These are phyloP conservation scores for Spatholobus suberectus DNA, from an alignment of 306 rosid species.

Conservation along the genomic window DNA sequence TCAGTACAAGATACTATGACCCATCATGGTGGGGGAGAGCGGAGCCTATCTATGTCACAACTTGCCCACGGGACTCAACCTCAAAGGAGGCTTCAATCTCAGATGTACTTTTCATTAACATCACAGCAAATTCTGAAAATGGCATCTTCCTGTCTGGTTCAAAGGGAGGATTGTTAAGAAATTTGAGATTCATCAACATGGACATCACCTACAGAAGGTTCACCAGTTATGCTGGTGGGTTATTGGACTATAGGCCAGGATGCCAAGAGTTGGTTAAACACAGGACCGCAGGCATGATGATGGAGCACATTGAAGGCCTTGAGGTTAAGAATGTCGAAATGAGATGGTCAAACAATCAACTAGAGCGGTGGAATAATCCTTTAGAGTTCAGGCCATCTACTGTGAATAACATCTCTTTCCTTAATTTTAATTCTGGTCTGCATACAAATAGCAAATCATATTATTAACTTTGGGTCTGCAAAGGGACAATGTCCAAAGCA, in stretches of 20 bases:
- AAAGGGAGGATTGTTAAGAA: conserved; percentile 66
- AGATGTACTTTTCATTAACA: conserved; percentile 71
- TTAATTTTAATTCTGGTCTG: conserved; percentile 68
- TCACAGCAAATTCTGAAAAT: conserved; percentile 79
- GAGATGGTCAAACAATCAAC: conserved; percentile 71
- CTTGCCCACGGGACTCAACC: conserved; percentile 67
- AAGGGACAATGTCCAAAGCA: neutral
- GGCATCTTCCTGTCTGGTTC: conserved; percentile 92
- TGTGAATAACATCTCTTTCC: conserved; percentile 69
- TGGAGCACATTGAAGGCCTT: conserved; percentile 85
- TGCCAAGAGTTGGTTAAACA: conserved; percentile 84
- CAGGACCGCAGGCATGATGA: conserved; percentile 69
- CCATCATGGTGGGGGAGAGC: conserved; percentile 99
- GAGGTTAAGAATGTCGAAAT: conserved; percentile 75
- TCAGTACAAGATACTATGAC: conserved; percentile 91
- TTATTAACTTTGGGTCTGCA: neutral
- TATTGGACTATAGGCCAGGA: conserved; percentile 88
- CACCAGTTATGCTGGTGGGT: conserved; percentile 69
- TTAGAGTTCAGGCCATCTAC: conserved; percentile 79
- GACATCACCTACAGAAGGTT: conserved; percentile 68
- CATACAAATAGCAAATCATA: conserved; percentile 34
- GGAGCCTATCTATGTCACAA: conserved; percentile 87
- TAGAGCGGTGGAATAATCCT: conserved; percentile 73
- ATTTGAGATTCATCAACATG: conserved; percentile 80
- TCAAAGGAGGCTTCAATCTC: conserved; percentile 91